Evolutionary conservation across 1,284 basidiomycete species (phyloP), one percentile per base, ranked within the genome.

Genomic region (Abortiporus biennis): DNA sequence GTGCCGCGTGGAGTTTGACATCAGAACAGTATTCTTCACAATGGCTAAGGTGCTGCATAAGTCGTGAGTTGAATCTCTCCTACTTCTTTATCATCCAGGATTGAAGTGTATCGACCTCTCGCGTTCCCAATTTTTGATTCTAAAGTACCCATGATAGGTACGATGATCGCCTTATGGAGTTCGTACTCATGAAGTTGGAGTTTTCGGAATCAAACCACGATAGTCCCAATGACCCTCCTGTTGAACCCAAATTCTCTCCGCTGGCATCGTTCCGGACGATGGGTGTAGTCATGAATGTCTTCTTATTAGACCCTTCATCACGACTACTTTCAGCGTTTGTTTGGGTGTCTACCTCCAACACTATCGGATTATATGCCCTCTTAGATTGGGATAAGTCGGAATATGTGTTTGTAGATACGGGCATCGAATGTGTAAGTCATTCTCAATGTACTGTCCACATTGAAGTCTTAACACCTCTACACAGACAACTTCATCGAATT

Each of bases 231-330:
- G n/a, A n/a, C n/a, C 50, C 46, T 36, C 35, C 23, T 16, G 32
- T 44, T 27, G 22, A 34, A 15, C 55, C 55, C 11, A 24, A 38
- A 6, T 85, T 85, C 54, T 70, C 68, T 4, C 68, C 68, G 36
- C 65, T 85, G 16, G 72, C 78, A 8, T 66, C 68, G 13, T 85
- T 85, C 55, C 71, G 69, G 51, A 83, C 78, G 1, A 67, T 69
- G 1, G 82, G 83, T 1, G 72, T 80, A 3, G 81, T 85, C 9
- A 83, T 85, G 77, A 84, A 84, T 49, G 74, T 85, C 22, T 85
- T 85, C 54, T 64, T 85, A n/a, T 68, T 85, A 24, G 81, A 85
- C 52, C 80, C 82, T 0, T 63, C 69, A 2, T 66, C 69, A 36
- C 64, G 78, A 31, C 57, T 85, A n/a, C 55, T 85, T 30, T 76